Conservation (phyloP, 2,329 filamentous ascomycete genomes). For the Penicillium capsulatum region DNA sequence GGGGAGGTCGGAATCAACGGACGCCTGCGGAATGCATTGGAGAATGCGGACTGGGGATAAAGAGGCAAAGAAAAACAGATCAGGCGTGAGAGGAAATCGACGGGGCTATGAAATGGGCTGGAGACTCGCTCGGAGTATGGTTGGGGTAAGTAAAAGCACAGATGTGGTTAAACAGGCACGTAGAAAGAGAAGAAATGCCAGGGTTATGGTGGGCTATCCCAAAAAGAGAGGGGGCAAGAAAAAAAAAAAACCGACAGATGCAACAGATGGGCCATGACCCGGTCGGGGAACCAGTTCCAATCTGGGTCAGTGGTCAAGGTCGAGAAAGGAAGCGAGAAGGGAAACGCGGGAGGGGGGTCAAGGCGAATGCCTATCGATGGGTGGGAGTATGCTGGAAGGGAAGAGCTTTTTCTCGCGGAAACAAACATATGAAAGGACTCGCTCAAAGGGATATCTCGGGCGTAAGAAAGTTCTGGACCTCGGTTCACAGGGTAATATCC, state of each 20-base stretch:
- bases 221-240: slow-evolving; percentile 1
- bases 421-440: slow-evolving; percentile 23
- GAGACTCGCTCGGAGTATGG: slow-evolving; percentile 21
- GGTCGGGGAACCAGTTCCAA: slow-evolving; percentile 23
- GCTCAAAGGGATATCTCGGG: slow-evolving; percentile 30
- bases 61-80: slow-evolving; percentile 14
- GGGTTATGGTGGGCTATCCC: slow-evolving; percentile 8
- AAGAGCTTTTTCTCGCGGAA: slow-evolving; percentile 22
- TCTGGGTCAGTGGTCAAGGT: slow-evolving; percentile 10
- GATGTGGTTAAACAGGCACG: too few relatives aligned
- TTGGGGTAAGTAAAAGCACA: slow-evolving; percentile 4
- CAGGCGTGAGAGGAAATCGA: slow-evolving; percentile 24
- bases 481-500: slow-evolving; percentile 67
- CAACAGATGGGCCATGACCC: slow-evolving; percentile 14
- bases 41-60: slow-evolving; percentile 19
- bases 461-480: slow-evolving; percentile 26
- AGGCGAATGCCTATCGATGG: slow-evolving; percentile 5
- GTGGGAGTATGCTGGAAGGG: slow-evolving; percentile 12
- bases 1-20: slow-evolving; percentile 22
- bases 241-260: slow-evolving; percentile 11
- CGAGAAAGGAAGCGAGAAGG: slow-evolving; percentile 14
- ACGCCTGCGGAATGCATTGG: slow-evolving; percentile 40
- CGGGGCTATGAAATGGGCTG: slow-evolving; percentile 15
- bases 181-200: slow-evolving; percentile 12
- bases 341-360: slow-evolving; percentile 6